These are phyloP conservation scores for Castanopsis chinensis DNA, from an alignment of 306 rosid species.

Conservation along the genomic window DNA sequence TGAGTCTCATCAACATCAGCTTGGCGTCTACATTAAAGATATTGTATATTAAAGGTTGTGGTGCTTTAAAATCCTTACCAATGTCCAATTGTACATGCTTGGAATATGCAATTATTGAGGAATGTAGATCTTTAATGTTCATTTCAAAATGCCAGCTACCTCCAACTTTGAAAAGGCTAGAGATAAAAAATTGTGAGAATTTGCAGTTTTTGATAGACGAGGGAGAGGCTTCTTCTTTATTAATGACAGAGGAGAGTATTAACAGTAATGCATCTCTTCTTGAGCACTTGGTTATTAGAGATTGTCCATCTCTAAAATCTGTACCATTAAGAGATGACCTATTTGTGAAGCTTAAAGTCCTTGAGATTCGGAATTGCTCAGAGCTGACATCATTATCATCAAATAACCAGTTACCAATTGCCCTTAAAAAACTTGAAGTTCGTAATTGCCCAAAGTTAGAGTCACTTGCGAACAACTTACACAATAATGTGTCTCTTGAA, in stretches of 20 bases:
- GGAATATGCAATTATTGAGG: background rate
- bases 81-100: background rate
- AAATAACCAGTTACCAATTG: slow-evolving; percentile 2
- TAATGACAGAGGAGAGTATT: background rate
- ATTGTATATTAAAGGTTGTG: background rate
- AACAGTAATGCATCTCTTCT: background rate
- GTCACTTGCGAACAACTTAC: slow-evolving; percentile 1
- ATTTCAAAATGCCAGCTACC: slow-evolving; percentile 3
- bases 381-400: background rate
- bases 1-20: no score
- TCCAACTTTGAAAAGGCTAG: background rate
- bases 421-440: slow-evolving; percentile 2
- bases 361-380: no score
- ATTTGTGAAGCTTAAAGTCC: no score
- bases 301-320: background rate
- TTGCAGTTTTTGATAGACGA: background rate
- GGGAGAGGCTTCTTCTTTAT: no score
- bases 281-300: background rate
- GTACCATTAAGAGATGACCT: no score
- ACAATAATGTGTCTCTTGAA: background rate
- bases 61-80: background rate
- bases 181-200: background rate
- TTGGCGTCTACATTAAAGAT: no score
- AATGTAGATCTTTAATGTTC: slow-evolving; percentile 4
- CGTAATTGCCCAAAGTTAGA: background rate